A percentile compares a stretch with the other conserved stretches of the same genome.
Conservation (phyloP, 306 rosid species). For the Prosopis cineraria region DNA sequence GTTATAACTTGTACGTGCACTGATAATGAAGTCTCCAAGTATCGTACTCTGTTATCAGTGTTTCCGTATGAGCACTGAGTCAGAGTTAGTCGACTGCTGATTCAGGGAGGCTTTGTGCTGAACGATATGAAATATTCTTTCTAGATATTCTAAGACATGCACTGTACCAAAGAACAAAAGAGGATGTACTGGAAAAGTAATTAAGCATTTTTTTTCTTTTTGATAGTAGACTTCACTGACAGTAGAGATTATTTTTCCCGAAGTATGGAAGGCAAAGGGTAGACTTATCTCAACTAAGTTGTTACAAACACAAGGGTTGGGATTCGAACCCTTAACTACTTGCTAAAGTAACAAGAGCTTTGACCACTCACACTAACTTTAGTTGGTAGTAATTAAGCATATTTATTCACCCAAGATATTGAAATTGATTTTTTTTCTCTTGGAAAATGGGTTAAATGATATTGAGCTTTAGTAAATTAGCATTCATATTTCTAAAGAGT, state of each 20-base stretch:
- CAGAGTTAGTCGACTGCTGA: slow-evolving; percentile 11
- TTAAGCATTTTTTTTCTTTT: neutral
- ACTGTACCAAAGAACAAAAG: neutral
- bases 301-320: no score
- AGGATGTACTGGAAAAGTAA: neutral
- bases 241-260: no score
- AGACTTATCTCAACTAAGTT: no score
- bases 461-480: neutral
- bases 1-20: slow-evolving; percentile 6
- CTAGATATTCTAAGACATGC: neutral
- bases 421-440: neutral
- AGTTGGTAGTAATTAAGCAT: neutral
- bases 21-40: neutral
- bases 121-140: slow-evolving; percentile 4
- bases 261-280: no score
- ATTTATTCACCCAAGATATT: neutral
- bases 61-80: neutral
- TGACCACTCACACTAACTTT: no score
- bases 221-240: no score
- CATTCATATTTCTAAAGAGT: slow-evolving; percentile 16
- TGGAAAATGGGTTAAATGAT: neutral
- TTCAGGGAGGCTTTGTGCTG: neutral
- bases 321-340: no score
- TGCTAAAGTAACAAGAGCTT: no score
- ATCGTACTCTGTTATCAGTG: neutral